Evolutionary conservation across 2,329 filamentous ascomycete genomes (phyloP), one percentile per base, ranked within the genome.

Genomic region (Epichloe sylvatica): DNA sequence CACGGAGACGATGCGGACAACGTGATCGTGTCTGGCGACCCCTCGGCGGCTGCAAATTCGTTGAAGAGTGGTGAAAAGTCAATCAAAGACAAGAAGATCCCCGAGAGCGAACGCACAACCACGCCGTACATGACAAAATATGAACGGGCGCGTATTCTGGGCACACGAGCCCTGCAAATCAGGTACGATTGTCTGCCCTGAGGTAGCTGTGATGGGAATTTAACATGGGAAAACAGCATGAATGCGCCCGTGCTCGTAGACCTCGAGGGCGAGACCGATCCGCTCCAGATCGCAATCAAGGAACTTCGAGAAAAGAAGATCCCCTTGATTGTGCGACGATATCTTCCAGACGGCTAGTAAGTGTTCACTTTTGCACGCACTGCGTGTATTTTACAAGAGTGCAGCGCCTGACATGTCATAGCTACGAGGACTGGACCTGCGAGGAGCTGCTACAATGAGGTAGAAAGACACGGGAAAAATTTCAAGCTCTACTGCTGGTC

Each of bases 111-210:
- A 69, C 81, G 92, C 60, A 85, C 80, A 23, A 98, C 92, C 8
- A 98, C 92, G 30, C 92, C 91, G 2, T 98, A 96, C 71, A 94
- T 98, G 91, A 98, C 92, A 57, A 98, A 98, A 73, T 98, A 98
- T 70, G 92, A 98, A 75, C 80, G 83, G 59, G 92, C 92, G 55
- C 82, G 92, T 63, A 91, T 98, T 52, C 71, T 98, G 55, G 92
- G 92, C 45, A 97, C 92, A 39, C 78, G 92, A 57, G 92, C 92
- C 39, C 69, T 97, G 64, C 92, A 98, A 70, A 97, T 98, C 64
- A 96, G 88, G 88, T 94, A 68, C 47, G 80, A 49, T 75, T n/a
- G 38, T 13, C 34, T 47, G 59, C n/a, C 4, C 5, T n/a, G n/a
- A 30, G 35, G 42, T 13, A 42, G 47, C 47, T 59, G 47, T 47